These are phyloP conservation scores for Singerocomus inundabilis DNA, from an alignment of 1,284 basidiomycete genomes.

Conservation along the genomic window DNA sequence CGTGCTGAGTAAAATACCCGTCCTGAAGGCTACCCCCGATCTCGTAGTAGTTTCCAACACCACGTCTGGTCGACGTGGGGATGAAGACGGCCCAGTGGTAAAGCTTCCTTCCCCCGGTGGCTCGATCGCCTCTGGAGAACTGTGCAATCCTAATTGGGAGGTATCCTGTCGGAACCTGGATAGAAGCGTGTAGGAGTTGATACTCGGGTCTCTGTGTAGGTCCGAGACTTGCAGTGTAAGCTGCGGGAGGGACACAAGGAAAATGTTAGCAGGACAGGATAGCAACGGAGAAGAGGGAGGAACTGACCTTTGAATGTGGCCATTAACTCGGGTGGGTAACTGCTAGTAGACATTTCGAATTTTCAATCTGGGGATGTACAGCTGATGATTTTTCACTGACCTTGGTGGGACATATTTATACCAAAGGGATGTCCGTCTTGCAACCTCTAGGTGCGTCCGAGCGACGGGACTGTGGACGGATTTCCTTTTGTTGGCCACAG, in stretches of 20 bases:
- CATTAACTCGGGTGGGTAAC: slow-evolving; percentile 15
- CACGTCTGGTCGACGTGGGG: slow-evolving; percentile 21
- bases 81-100: slow-evolving; percentile 28
- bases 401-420: slow-evolving; percentile 13
- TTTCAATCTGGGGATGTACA: neutral
- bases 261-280: neutral
- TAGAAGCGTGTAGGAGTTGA: slow-evolving; percentile 1
- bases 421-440: neutral
- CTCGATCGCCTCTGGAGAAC: slow-evolving; percentile 10
- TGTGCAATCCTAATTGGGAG: slow-evolving; percentile 20
- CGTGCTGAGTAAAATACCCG: slow-evolving; percentile 13
- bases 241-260: neutral
- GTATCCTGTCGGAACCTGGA: slow-evolving; percentile 12
- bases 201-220: slow-evolving; percentile 8
- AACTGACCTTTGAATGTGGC: slow-evolving; percentile 6
- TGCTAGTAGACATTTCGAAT: slow-evolving; percentile 4
- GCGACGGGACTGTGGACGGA: neutral
- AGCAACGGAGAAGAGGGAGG: no score
- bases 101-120: slow-evolving; percentile 3
- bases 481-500: neutral
- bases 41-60: slow-evolving; percentile 25
- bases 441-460: neutral
- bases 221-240: slow-evolving; percentile 6
- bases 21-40: slow-evolving; percentile 14
- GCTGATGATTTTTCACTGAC: slow-evolving; percentile 1